Evolutionary conservation across 2,329 filamentous ascomycete species (phyloP).

Genomic region (Neonectria sp.): DNA sequence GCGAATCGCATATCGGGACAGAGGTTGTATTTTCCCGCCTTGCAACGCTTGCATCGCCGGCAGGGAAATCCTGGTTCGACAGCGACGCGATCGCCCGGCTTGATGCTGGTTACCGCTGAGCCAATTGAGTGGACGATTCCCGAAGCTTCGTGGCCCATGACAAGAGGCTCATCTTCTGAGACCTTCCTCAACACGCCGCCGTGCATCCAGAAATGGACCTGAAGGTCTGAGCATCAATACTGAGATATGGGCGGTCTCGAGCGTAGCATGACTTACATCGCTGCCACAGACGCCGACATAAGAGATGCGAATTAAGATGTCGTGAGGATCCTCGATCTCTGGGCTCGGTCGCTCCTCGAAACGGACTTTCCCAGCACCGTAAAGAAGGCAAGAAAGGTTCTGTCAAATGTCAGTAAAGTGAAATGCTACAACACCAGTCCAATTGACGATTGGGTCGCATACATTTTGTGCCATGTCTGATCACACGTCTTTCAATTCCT

Average conservation of each 20-base stretch:
- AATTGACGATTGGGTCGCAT: background rate
- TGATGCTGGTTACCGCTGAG: slow-evolving; percentile 71
- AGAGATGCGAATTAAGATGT: slow-evolving; percentile 42
- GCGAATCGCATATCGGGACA: slow-evolving; percentile 91
- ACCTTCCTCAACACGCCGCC: slow-evolving; percentile 86
- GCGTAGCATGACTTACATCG: slow-evolving; percentile 33
- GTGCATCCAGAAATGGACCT: slow-evolving; percentile 90
- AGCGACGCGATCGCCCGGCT: slow-evolving; percentile 86
- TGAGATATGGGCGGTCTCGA: background rate
- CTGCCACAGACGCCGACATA: slow-evolving; percentile 49
- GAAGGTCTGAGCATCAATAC: background rate
- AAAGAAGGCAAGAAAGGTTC: slow-evolving; percentile 44
- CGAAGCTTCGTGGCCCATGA: slow-evolving; percentile 78
- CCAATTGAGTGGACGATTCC: slow-evolving; percentile 83
- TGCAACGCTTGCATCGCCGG: slow-evolving; percentile 82
- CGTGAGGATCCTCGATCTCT: slow-evolving; percentile 43
- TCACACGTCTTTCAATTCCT: background rate
- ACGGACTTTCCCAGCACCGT: slow-evolving; percentile 37
- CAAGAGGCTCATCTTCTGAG: slow-evolving; percentile 83
- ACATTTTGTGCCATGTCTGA: background rate
- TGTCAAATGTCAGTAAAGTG: background rate
- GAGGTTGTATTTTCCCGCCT: slow-evolving; percentile 88
- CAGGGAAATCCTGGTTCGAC: slow-evolving; percentile 93
- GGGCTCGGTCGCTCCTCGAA: slow-evolving; percentile 41
- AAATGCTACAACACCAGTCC: background rate